These are phyloP conservation scores for Mycothermus thermophilus DNA, from an alignment of 495 filamentous ascomycete genomes.

Conservation along the genomic window DNA sequence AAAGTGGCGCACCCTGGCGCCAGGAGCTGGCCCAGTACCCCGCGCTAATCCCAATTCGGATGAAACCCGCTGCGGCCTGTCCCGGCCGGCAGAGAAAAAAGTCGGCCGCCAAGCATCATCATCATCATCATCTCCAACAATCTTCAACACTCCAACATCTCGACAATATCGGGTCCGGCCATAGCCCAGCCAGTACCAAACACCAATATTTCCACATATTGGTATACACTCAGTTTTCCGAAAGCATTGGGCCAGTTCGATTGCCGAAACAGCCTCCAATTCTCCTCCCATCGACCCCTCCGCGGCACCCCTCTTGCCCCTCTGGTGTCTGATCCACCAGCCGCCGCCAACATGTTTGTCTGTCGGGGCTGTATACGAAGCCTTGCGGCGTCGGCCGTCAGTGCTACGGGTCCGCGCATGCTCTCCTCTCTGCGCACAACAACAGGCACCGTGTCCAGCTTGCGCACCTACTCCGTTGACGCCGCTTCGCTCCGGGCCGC, in stretches of 20 bases:
- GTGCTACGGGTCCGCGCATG: slow-evolving; percentile 4
- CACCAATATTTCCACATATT: too few species aligned
- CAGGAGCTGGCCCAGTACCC: too few species aligned
- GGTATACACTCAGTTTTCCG: too few species aligned
- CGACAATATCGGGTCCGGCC: too few species aligned
- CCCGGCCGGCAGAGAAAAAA: slow-evolving; percentile 10
- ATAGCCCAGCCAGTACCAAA: too few species aligned
- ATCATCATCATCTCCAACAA: neutral
- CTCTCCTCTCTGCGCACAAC: neutral
- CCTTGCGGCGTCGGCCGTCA: slow-evolving; percentile 9
- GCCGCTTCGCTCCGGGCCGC: too few species aligned
- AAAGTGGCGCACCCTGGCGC: too few species aligned
- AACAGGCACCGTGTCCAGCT: neutral
- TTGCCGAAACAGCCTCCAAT: too few species aligned
- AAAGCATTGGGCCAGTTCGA: too few species aligned
- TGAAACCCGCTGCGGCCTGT: too few species aligned
- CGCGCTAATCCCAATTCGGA: too few species aligned
- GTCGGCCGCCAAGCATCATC: slow-evolving; percentile 1
- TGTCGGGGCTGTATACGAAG: slow-evolving; percentile 24
- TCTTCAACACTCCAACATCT: neutral
- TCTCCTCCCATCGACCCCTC: neutral
- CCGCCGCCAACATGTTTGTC: slow-evolving; percentile 23
- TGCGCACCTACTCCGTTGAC: slow-evolving; percentile 1
- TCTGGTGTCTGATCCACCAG: neutral
- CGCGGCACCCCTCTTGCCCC: too few species aligned